These are phyloP conservation scores for Theileria equi DNA, from an alignment of 169 alveolate species.

Conservation along the genomic window DNA sequence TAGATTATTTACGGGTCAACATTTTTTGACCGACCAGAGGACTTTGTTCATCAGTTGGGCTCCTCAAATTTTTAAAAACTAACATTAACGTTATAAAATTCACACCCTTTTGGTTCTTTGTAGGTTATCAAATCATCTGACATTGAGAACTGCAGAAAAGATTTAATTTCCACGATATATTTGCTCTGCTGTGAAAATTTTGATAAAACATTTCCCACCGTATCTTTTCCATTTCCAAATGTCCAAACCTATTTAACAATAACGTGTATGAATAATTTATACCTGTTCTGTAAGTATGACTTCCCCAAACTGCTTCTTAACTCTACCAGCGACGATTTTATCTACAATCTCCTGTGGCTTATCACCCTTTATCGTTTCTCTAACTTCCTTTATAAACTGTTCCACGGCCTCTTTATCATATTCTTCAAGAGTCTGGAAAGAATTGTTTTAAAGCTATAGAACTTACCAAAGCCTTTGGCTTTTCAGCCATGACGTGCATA, in stretches of 20 bases:
- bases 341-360: conserved; percentile 49
- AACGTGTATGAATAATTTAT: neutral
- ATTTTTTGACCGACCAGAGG: conserved; percentile 53
- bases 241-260: conserved; percentile 22
- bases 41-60: conserved; percentile 46
- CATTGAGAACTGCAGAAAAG: conserved; percentile 26
- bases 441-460: neutral
- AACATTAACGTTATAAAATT: conserved; percentile 16
- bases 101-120: conserved; percentile 14
- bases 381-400: conserved; percentile 14
- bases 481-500: conserved; percentile 41
- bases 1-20: conserved; percentile 52
- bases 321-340: conserved; percentile 23
- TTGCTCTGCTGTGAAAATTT: conserved; percentile 5
- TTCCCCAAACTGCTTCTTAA: conserved; percentile 49
- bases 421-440: conserved; percentile 8
- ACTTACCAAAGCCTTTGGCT: conserved; percentile 36
- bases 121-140: conserved; percentile 42
- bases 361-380: conserved; percentile 13
- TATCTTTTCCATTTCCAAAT: conserved; percentile 40
- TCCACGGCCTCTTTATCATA: conserved; percentile 12
- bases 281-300: conserved; percentile 56
- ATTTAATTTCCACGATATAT: neutral
- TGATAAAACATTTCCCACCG: conserved; percentile 16
- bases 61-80: conserved; percentile 21